phyloP scores from a whole-genome alignment of 768 basidiomycete genomes.

The Boletus sp. region DNA sequence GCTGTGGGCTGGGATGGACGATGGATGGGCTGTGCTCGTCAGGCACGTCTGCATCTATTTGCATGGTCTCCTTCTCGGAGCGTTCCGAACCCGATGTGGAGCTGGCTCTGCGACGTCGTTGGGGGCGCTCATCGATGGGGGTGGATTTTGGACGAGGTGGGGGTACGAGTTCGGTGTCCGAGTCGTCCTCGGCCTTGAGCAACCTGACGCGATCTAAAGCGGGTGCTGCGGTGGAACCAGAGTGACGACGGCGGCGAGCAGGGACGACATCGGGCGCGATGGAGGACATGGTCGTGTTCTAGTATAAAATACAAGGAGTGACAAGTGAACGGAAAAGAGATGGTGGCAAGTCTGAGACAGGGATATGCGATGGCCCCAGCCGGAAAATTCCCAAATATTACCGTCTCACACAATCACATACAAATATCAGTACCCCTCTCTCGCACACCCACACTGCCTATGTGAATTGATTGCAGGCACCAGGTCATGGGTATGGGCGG shows the following conservation, averaged over 20 bases:
- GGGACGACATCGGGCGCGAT: slow-evolving; percentile 10
- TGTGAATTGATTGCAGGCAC: background rate
- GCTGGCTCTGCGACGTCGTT: slow-evolving; percentile 45
- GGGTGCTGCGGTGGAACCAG: slow-evolving; percentile 47
- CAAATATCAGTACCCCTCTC: slow-evolving; percentile 8
- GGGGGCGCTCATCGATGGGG: slow-evolving; percentile 58
- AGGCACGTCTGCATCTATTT: slow-evolving; percentile 17
- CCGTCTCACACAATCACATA: slow-evolving; percentile 23
- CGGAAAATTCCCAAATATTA: slow-evolving; percentile 3
- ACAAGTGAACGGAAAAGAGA: background rate
- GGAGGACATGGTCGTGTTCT: background rate
- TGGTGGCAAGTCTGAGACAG: too few species aligned
- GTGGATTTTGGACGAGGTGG: slow-evolving; percentile 76
- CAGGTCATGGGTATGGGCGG: too few species aligned
- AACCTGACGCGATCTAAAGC: slow-evolving; percentile 21
- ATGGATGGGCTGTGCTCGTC: background rate
- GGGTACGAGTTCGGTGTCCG: slow-evolving; percentile 37
- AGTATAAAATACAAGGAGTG: background rate
- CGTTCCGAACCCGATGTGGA: slow-evolving; percentile 36
- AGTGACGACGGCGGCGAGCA: slow-evolving; percentile 60
- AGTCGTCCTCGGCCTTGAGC: slow-evolving; percentile 18
- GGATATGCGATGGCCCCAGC: too few species aligned
- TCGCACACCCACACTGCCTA: background rate
- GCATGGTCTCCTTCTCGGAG: slow-evolving; percentile 36
- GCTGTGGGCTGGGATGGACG: slow-evolving; percentile 34